phyloP scores from a whole-genome alignment of 2,329 filamentous ascomycete genomes.

The Atkinsonella hypoxylon region DNA sequence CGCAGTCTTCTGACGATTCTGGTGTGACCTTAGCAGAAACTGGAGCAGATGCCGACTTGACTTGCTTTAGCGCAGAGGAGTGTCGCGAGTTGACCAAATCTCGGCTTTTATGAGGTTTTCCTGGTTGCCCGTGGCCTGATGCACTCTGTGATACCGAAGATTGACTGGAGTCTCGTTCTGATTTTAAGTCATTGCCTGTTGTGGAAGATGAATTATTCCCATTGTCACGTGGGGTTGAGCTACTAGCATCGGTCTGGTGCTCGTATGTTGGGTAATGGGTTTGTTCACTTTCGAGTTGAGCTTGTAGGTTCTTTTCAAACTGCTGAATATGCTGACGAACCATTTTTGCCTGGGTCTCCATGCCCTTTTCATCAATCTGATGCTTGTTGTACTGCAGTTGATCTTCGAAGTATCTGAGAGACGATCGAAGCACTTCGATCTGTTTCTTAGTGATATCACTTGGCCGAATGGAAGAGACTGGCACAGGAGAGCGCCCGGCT shows the following conservation, averaged over 20 bases:
- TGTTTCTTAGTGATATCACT: conserved; percentile 51
- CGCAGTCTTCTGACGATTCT: conserved; percentile 11
- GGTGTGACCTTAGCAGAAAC: conserved; percentile 11
- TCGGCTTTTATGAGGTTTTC: conserved; percentile 6
- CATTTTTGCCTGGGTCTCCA: conserved; percentile 30
- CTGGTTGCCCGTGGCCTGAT: conserved; percentile 4
- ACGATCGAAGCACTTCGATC: conserved; percentile 36
- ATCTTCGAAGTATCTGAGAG: conserved; percentile 44
- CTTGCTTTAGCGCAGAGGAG: conserved; percentile 15
- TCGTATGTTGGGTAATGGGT: conserved; percentile 27
- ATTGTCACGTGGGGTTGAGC: conserved; percentile 10
- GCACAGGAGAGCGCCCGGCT: conserved; percentile 22
- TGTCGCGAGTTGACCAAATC: conserved; percentile 10
- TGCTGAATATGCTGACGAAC: conserved; percentile 34
- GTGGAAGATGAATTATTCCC: conserved; percentile 7
- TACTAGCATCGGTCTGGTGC: conserved; percentile 12
- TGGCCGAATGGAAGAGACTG: conserved; percentile 45
- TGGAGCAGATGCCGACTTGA: conserved; percentile 16
- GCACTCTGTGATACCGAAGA: conserved; percentile 10
- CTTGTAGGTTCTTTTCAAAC: conserved; percentile 35
- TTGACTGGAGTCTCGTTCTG: conserved; percentile 7
- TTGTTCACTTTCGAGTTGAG: conserved; percentile 34
- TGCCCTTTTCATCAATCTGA: conserved; percentile 45
- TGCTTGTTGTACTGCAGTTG: conserved; percentile 50
- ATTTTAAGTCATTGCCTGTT: conserved; percentile 8